A percentile compares a stretch with the other conserved stretches of the same genome.
These are phyloP conservation scores for Diaporthe helianthi DNA, from an alignment of 2,329 filamentous ascomycete genomes.

Conservation along the genomic window DNA sequence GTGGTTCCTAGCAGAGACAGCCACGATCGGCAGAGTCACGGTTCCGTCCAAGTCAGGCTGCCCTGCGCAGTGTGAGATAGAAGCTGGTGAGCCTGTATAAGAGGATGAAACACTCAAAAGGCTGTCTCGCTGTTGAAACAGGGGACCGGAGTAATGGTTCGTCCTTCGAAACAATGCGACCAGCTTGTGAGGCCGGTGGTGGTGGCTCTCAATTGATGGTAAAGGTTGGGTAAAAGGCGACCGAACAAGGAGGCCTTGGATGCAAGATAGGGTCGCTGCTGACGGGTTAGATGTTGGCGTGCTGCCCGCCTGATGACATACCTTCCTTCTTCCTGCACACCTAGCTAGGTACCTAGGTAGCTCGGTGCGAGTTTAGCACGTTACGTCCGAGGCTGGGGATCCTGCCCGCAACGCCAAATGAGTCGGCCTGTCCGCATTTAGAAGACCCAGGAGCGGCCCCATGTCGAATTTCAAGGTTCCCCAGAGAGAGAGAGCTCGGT, in stretches of 20 bases:
- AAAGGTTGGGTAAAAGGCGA: neutral
- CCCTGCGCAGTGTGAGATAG: slow-evolving; percentile 9
- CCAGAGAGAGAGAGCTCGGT: slow-evolving; percentile 15
- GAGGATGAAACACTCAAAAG: slow-evolving; percentile 10
- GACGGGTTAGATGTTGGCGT: slow-evolving; percentile 21
- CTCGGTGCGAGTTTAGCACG: slow-evolving; percentile 1
- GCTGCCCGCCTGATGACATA: slow-evolving; percentile 20
- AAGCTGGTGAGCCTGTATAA: neutral
- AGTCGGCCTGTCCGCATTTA: slow-evolving; percentile 24
- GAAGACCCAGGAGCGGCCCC: slow-evolving; percentile 11
- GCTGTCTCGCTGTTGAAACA: slow-evolving; percentile 13
- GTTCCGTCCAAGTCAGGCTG: slow-evolving; percentile 1
- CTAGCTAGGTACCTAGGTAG: too few relatives aligned
- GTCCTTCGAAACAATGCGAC: slow-evolving; percentile 23
- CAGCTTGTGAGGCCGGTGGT: neutral
- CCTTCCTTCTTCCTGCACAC: too few relatives aligned
- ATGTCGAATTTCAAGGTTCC: slow-evolving; percentile 26
- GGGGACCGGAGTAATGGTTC: slow-evolving; percentile 3
- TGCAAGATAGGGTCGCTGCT: slow-evolving; percentile 13
- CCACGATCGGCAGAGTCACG: slow-evolving; percentile 12
- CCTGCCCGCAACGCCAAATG: slow-evolving; percentile 20
- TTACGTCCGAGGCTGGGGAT: slow-evolving; percentile 15
- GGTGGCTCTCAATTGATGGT: neutral
- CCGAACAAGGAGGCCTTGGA: slow-evolving; percentile 12
- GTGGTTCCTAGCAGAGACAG: slow-evolving; percentile 25